These are phyloP conservation scores for Endotrypanum monterogeii DNA, from an alignment of 208 protist species.

Conservation along the genomic window DNA sequence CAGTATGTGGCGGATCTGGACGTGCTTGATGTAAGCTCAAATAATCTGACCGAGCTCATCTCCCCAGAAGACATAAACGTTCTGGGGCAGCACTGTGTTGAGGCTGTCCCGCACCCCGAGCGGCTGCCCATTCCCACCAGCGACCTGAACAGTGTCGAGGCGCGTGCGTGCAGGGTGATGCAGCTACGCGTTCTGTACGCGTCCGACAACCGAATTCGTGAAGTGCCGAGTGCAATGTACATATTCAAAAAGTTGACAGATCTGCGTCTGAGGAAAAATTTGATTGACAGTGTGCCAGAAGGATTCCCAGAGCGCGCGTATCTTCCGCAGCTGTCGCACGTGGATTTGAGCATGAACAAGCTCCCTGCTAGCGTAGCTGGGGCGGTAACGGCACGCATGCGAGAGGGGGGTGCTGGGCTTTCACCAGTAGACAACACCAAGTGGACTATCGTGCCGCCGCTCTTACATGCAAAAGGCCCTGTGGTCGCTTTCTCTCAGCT, in stretches of 20 bases:
- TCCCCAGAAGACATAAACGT: conserved; percentile 25
- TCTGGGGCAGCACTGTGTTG: conserved; percentile 14
- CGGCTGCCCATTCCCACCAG: conserved; percentile 9
- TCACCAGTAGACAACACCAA: background rate
- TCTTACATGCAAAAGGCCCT: background rate
- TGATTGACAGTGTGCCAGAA: conserved; percentile 24
- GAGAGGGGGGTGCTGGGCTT: background rate
- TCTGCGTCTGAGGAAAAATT: conserved; percentile 32
- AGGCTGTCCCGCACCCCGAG: conserved; percentile 19
- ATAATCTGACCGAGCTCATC: conserved; percentile 41
- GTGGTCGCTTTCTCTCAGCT: background rate
- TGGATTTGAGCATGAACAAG: conserved; percentile 33
- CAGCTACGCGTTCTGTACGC: conserved; percentile 53
- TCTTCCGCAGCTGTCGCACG: conserved; percentile 16
- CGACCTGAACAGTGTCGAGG: conserved; percentile 6
- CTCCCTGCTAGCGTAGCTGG: conserved; percentile 11
- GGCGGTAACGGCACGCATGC: conserved; percentile 11
- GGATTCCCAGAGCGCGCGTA: conserved; percentile 20
- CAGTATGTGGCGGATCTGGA: conserved; percentile 39
- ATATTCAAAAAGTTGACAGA: conserved; percentile 48
- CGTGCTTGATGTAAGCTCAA: conserved; percentile 70
- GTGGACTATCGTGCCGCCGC: background rate
- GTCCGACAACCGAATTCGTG: conserved; percentile 41
- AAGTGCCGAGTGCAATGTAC: conserved; percentile 23
- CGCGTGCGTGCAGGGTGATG: conserved; percentile 15